Evolutionary conservation across 495 filamentous ascomycete species (phyloP), one percentile per base, ranked within the genome.

Genomic region (Hypoxylon lenormandii): DNA sequence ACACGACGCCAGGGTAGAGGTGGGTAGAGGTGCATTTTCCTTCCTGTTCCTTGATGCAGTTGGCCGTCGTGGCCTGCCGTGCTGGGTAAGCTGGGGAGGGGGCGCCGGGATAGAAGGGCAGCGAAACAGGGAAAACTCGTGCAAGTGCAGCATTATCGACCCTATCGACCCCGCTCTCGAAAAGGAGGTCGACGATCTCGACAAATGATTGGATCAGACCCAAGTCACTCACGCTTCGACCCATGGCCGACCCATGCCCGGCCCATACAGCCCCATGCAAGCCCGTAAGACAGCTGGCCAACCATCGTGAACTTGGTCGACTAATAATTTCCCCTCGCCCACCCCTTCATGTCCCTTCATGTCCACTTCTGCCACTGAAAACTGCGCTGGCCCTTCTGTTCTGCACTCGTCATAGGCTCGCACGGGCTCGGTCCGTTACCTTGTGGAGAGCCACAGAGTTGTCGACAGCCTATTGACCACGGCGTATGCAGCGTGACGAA

Each of bases 361-460:
- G n/a, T n/a, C n/a, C n/a, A n/a, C n/a, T n/a, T n/a, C n/a, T n/a
- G n/a, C n/a, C n/a, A n/a, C n/a, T n/a, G n/a, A n/a, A n/a, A 55
- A 59, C 53, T 58, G 63, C 30, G 65, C 61, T 57, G 58, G 42
- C 60, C 61, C 40, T 60, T 38, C 45, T 22, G 47, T 28, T 3
- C 73, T 73, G 70, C 73, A 69, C 47, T 49, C 23, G 46, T 42
- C 30, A 74, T 74, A 74, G 74, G 74, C 59, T 58, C 66, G 15
- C 45, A 62, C 51, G 23, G 22, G 56, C 61, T 70, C 68, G 68
- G 68, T 48, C 68, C 68, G 68, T 66, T 58, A 58, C 52, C 61
- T 51, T 53, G 73, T 64, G 70, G 69, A 36, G 58, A 30, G n/a
- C 10, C 42, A 49, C 51, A 73, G 60, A 57, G 63, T 40, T 70